phyloP scores from a whole-genome alignment of 192 early-diverging fungal genomes.

The Entomortierella chlamydospora region DNA sequence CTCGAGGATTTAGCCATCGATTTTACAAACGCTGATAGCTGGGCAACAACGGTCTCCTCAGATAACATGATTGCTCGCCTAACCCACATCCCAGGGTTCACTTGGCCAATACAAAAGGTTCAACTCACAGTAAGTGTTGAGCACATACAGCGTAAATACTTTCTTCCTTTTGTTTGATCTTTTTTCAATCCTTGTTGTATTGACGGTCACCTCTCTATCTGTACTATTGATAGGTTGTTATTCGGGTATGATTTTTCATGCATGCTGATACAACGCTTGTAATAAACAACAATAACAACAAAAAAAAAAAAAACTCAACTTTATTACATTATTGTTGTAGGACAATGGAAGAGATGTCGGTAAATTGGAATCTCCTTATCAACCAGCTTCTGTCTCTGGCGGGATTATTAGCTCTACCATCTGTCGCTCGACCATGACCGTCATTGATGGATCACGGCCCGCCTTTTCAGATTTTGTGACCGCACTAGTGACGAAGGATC shows the following conservation, averaged over 20 bases:
- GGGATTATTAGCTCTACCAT: constrained; percentile 20
- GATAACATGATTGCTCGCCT: constrained; percentile 24
- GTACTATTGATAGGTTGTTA: constrained; percentile 4
- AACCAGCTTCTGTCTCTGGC: constrained; percentile 18
- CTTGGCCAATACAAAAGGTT: constrained; percentile 46
- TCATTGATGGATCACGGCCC: constrained; percentile 1
- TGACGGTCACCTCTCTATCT: background rate
- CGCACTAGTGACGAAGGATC: constrained; percentile 13
- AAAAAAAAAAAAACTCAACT: background rate
- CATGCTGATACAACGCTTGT: background rate
- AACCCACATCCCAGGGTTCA: constrained; percentile 39
- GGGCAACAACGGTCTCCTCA: constrained; percentile 31
- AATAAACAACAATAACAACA: background rate
- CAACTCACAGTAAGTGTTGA: constrained; percentile 18
- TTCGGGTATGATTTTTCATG: constrained; percentile 19
- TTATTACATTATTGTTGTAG: constrained; percentile 1
- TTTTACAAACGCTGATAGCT: constrained; percentile 34
- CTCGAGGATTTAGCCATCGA: constrained; percentile 44
- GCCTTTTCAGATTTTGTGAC: constrained; percentile 18
- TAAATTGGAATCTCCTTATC: constrained; percentile 27
- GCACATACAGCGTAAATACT: background rate
- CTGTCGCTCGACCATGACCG: constrained; percentile 2
- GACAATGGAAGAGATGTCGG: constrained; percentile 26
- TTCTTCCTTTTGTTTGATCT: background rate
- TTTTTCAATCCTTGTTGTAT: background rate